phyloP scores from a whole-genome alignment of 208 protist genomes.

The Novymonas esmeraldas region DNA sequence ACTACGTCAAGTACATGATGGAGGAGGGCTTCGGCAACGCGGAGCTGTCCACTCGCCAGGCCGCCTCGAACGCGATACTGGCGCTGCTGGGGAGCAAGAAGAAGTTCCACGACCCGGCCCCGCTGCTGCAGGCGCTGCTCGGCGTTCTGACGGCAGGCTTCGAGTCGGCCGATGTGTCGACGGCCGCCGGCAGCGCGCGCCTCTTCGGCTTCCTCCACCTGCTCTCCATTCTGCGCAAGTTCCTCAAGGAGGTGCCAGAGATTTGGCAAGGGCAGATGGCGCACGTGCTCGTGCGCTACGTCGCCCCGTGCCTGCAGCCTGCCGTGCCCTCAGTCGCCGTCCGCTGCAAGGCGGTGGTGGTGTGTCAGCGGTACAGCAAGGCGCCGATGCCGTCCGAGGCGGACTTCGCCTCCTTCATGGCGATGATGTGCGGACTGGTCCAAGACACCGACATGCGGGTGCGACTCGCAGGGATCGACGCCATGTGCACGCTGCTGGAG shows the following conservation, averaged over 20 bases:
- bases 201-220: constrained; percentile 87
- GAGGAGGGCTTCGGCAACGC: constrained; percentile 73
- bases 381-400: constrained; percentile 67
- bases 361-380: constrained; percentile 88
- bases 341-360: constrained; percentile 81
- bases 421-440: constrained; percentile 69
- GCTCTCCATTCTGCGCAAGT: constrained; percentile 79
- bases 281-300: constrained; percentile 74
- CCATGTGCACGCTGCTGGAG: constrained; percentile 87
- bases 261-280: constrained; percentile 84
- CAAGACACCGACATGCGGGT: constrained; percentile 76
- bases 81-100: constrained; percentile 76
- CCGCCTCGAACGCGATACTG: constrained; percentile 80
- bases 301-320: constrained; percentile 72
- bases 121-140: constrained; percentile 73
- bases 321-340: constrained; percentile 51
- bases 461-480: constrained; percentile 79
- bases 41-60: constrained; percentile 72
- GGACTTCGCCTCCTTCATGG: constrained; percentile 81
- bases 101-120: constrained; percentile 62
- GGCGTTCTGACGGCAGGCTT: constrained; percentile 62
- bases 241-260: constrained; percentile 63
- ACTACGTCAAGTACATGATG: constrained; percentile 88
- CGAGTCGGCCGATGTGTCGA: constrained; percentile 44
- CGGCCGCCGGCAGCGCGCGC: constrained; percentile 50